phyloP scores from a whole-genome alignment of 23 red algal species.

The Gracilaria gracilis region DNA sequence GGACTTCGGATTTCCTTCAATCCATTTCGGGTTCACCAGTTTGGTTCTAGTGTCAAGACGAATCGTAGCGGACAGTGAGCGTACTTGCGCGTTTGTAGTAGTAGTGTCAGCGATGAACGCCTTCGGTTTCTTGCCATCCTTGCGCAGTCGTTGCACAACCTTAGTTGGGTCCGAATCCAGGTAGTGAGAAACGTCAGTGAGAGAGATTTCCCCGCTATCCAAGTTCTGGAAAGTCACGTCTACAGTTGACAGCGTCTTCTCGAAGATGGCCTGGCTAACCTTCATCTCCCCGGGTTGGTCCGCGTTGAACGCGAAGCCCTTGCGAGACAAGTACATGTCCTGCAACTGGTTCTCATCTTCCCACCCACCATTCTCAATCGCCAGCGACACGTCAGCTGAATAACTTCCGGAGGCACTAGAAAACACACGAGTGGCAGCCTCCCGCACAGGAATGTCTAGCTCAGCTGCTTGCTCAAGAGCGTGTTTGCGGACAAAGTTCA shows the following conservation, averaged over 20 bases:
- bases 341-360: conserved; percentile 98
- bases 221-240: conserved; percentile 97
- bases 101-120: conserved; percentile 97
- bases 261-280: conserved; percentile 82
- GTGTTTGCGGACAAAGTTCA: conserved; percentile 98
- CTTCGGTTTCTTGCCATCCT: conserved; percentile 91
- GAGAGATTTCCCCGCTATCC: conserved; percentile 95
- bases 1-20: conserved; percentile 91
- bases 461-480: conserved; percentile 93
- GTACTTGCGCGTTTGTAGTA: conserved; percentile 93
- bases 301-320: conserved; percentile 96
- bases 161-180: conserved; percentile 95
- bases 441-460: conserved; percentile 74
- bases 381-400: conserved; percentile 92
- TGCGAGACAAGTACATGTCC: conserved; percentile 98
- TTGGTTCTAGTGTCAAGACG: conserved; percentile 97
- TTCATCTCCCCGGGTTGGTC: conserved; percentile 97
- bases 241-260: conserved; percentile 76
- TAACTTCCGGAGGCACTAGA: conserved; percentile 98
- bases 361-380: conserved; percentile 99
- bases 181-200: conserved; percentile 98
- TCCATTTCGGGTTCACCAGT: conserved; percentile 99
- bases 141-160: conserved; percentile 82
- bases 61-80: conserved; percentile 90
- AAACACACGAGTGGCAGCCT: conserved; percentile 97